Base-by-base conservation (phyloP, 1,284 basidiomycete genomes). In the Naganishia albida region DNA sequence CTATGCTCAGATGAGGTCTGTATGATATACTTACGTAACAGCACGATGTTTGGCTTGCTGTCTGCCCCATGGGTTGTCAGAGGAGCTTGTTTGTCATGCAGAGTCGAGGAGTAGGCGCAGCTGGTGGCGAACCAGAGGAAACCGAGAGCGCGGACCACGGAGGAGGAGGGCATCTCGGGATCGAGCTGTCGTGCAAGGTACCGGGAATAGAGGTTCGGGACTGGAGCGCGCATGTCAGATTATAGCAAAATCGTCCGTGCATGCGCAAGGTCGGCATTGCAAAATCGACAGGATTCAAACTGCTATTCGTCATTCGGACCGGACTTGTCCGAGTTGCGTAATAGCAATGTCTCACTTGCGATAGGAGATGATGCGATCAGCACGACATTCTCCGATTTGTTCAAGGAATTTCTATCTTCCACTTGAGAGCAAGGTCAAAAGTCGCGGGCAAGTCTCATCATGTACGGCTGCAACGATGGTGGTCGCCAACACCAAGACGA, bases 1-100 rank as follows among this genome's bases (percentile, higher is more conserved):
- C 46, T 23, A 12, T 12, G 46, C 18, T n/a, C n/a, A 3, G 2
- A 48, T 12, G 46, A 20, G 23, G 25, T 3, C 8, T 42, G 6
- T 4, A 7, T 4, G 53, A 15, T 38, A 56, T 18, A 65, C 70
- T 63, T 55, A 72, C 72, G n/a, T 43, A 73, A 71, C 28, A 73
- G 51, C 15, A 73, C 63, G 44, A 73, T 73, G 66, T 73, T 73
- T 13, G 72, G 71, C 63, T 68, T 67, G 42, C 34, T 10, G 13
- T 1, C 46, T 6, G 25, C 6, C 10, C 34, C 34, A 10, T 34
- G 10, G n/a, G 23, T 48, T 25, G 12, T 48, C 12, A 4, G 20
- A 48, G 20, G 46, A 25, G 46, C n/a, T 48, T 6, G 20, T 34
- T 4, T 10, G 34, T 34, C 10, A 10, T 34, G 34, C 4, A 34